Evolutionary conservation across 768 basidiomycete genomes (phyloP), one percentile per base, ranked within the genome.

Genomic region (Rhodotorula sphaerocarpa): DNA sequence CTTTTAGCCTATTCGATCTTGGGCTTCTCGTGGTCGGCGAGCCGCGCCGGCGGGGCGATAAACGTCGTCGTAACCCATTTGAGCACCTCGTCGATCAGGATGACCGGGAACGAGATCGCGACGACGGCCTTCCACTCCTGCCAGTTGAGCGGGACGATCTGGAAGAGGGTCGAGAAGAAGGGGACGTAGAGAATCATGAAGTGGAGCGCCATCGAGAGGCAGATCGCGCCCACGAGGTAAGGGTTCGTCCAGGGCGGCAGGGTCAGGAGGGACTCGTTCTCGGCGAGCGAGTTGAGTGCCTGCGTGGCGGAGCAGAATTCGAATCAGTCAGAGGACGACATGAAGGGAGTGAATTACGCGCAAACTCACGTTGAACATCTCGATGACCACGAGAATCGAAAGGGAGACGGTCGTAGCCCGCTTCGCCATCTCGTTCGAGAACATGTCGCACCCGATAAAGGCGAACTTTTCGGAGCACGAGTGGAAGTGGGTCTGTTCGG

Each of bases 111-210:
- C 68, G 88, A 90, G 66, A 97, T 80, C 69, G 80, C 82, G 64
- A 99, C 75, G 14, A 99, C 92, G 23, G 90, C 91, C 75, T 86
- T 84, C 93, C 93, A 99, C 76, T 99, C 93, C 27, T 75, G 76
- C 87, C 86, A 90, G 79, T 96, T 93, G 63, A 99, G 81, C 6
- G 92, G 90, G 1, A 86, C 85, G 74, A 96, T 95, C 46, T 86
- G 88, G 74, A 97, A 96, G 61, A 55, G 80, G 84, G 76, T 69
- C 30, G 88, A 86, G 76, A 99, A 90, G 84, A 95, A 89, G 6
- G 93, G 92, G 41, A 95, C 88, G 75, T 99, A 99, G 66, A 99
- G 80, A 72, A 97, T 96, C 79, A 85, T 86, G 71, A 95, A 82
- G 75, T 97, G 93, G 33, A 97, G 78, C 3, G 77, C 83, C 92